Conservation (phyloP, 1,139 yeast genomes). For the Yamadazyma triangularis region DNA sequence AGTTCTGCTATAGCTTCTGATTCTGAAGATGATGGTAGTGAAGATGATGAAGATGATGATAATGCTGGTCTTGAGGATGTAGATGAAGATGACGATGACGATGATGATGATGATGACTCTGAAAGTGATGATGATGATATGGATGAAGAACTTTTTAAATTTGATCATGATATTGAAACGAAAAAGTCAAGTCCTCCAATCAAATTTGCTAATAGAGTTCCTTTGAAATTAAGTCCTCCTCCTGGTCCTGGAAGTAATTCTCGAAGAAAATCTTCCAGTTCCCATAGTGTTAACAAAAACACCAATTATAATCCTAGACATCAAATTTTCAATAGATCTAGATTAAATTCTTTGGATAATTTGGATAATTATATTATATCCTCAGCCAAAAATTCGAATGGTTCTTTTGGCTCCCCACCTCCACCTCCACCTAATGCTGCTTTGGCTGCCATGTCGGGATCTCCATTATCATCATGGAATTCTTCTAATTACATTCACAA, state of each 20-base stretch:
- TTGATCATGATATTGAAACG: conserved; percentile 38
- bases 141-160: conserved; percentile 35
- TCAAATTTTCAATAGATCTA: conserved; percentile 35
- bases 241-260: conserved; percentile 10
- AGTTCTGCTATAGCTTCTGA: conserved; percentile 37
- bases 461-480: conserved; percentile 25
- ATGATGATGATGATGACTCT: conserved; percentile 11
- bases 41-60: conserved; percentile 24
- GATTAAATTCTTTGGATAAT: conserved; percentile 42
- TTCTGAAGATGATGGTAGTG: conserved; percentile 47
- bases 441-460: conserved; percentile 16
- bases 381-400: conserved; percentile 35
- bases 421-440: conserved; percentile 14
- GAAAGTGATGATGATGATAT: conserved; percentile 18
- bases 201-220: conserved; percentile 43
- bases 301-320: conserved; percentile 20
- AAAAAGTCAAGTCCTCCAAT: conserved; percentile 30
- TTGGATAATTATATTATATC: conserved; percentile 40
- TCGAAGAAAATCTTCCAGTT: conserved; percentile 28
- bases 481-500: conserved; percentile 12
- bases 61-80: conserved; percentile 8
- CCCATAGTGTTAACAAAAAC: conserved; percentile 13
- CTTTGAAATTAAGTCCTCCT: conserved; percentile 40
- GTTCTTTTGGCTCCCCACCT: conserved; percentile 36
- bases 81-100: conserved; percentile 14